Evolutionary conservation across 108 stramenopile species (phyloP).

Genomic region (Stephanodiscus minutulus): DNA sequence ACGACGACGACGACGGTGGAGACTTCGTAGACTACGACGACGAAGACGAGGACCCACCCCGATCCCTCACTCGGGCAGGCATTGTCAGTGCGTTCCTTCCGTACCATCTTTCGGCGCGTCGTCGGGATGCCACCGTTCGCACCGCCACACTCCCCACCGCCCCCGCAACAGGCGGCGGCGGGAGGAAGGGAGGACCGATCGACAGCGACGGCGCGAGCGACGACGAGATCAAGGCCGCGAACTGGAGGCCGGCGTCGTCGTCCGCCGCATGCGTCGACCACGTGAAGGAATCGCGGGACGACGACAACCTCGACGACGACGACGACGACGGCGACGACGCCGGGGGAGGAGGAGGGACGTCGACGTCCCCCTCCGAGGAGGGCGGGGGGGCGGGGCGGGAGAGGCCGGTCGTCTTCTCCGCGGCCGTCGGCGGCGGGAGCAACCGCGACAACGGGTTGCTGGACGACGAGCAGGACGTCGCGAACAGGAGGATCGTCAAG

Average conservation of each 20-base stretch:
- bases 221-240: conserved; percentile 20
- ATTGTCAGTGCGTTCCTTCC: conserved; percentile 8
- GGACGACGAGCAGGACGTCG: not conserved
- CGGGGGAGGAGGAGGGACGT: no score
- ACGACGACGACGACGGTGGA: no score
- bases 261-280: not conserved
- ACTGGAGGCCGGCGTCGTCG: not conserved
- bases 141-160: no score
- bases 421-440: not conserved
- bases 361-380: not conserved
- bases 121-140: not conserved
- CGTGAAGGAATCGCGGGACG: not conserved
- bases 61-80: not conserved
- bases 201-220: conserved; percentile 9
- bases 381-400: not conserved
- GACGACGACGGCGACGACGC: not conserved
- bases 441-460: no score
- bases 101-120: not conserved
- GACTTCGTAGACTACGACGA: no score
- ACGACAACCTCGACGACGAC: not conserved
- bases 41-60: not conserved
- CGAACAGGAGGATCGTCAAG: not conserved
- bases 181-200: not conserved
- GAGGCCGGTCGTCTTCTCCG: not conserved
- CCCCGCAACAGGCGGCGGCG: not conserved